Evolutionary conservation across 2,329 filamentous ascomycete species (phyloP), one percentile per base, ranked within the genome.

Genomic region (Aspergillus japonicus): DNA sequence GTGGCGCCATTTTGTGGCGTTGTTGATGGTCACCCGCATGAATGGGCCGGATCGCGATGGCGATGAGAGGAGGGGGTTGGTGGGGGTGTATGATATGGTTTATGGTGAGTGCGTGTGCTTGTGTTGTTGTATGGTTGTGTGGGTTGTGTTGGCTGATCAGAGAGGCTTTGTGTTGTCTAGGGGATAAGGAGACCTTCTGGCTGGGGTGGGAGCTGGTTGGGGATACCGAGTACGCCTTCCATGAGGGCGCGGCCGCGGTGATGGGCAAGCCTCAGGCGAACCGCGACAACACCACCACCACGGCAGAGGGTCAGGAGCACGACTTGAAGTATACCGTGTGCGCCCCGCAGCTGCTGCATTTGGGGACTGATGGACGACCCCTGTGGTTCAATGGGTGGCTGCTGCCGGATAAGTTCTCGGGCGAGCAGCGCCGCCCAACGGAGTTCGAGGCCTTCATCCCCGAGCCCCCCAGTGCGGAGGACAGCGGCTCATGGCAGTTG

Each of bases 101-200:
- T 80, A 79, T 57, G 78, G 74, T 78, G 64, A 63, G 72, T 68
- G 12, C 23, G 16, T 47, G 10, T 52, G 11, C n/a, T 50, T 5
- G 26, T 3, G 0, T 29, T 7, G 0, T 29, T 29, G 7, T 8
- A 1, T 29, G 1, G 0, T 29, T 29, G 7, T 8, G 8, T 0
- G 26, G 26, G 7, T 0, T 2, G 2, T 29, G 26, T 35, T 12
- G 2, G 33, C 33, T 35, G 14, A 26, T 4, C 3, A 31, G n/a
- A 2, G n/a, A n/a, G 5, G 5, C 19, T 12, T 8, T 35, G 26
- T 23, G 23, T 23, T 8, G 31, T 29, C 50, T 63, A 78, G 78
- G 79, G 49, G 79, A 82, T 66, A 82, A 82, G 62, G 80, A 82
- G 61, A 81, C 79, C 2, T 82, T 80, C 70, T 82, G 80, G 80